A percentile compares a stretch with the other conserved stretches of the same genome.
Conservation (phyloP, 2,329 filamentous ascomycete species). For the Zasmidium citrigriseum region DNA sequence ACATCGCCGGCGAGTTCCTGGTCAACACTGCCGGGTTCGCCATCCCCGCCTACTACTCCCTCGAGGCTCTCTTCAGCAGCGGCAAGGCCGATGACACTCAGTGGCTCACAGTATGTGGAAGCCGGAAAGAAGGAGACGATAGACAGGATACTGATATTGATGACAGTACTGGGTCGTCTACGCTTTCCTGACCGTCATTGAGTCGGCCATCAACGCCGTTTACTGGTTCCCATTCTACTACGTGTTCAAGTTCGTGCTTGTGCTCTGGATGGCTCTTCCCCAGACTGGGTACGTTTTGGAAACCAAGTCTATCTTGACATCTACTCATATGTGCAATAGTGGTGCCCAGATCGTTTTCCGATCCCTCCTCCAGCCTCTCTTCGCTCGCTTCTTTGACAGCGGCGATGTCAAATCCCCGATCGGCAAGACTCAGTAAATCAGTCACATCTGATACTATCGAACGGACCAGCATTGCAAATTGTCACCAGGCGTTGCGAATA, state of each 20-base stretch:
- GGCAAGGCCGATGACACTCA: slow-evolving; percentile 78
- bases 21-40: slow-evolving; percentile 85
- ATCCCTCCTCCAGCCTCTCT: slow-evolving; percentile 87
- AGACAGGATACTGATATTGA: slow-evolving; percentile 14
- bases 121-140: neutral
- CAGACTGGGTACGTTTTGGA: slow-evolving; percentile 73
- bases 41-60: slow-evolving; percentile 81
- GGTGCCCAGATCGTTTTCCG: slow-evolving; percentile 96
- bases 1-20: slow-evolving; percentile 83
- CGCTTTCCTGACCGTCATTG: slow-evolving; percentile 76
- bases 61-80: slow-evolving; percentile 72
- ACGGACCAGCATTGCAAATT: neutral
- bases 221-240: slow-evolving; percentile 99
- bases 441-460: no score
- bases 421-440: slow-evolving; percentile 33
- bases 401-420: slow-evolving; percentile 42
- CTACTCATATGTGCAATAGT: slow-evolving; percentile 52
- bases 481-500: neutral
- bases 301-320: neutral
- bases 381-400: slow-evolving; percentile 84
- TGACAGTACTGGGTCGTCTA: slow-evolving; percentile 82
- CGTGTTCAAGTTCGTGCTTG: slow-evolving; percentile 97
- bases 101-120: slow-evolving; percentile 59
- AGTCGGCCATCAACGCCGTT: slow-evolving; percentile 80
- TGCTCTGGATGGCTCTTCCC: slow-evolving; percentile 97